phyloP scores from a whole-genome alignment of 2,329 filamentous ascomycete genomes.

The Alternaria gansuensis region DNA sequence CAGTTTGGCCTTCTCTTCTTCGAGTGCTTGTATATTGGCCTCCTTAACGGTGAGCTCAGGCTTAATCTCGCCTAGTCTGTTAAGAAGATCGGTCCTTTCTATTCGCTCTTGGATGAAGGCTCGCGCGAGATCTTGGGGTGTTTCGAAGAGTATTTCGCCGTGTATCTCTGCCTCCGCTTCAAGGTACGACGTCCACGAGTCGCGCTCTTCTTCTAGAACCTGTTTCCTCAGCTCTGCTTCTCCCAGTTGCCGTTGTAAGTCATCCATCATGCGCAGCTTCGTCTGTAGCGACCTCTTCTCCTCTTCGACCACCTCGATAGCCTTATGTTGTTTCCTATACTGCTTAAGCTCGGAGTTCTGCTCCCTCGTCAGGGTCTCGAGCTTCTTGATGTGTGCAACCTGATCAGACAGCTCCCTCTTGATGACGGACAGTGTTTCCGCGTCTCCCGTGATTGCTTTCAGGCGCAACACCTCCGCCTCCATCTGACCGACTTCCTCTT shows the following conservation, averaged over 20 bases:
- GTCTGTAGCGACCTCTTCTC: conserved; percentile 86
- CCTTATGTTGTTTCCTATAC: conserved; percentile 80
- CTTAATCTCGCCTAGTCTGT: conserved; percentile 79
- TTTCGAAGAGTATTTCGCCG: conserved; percentile 78
- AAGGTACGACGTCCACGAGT: conserved; percentile 86
- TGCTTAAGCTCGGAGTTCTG: conserved; percentile 82
- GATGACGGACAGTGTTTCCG: conserved; percentile 84
- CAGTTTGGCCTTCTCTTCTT: conserved; percentile 73
- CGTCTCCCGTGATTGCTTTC: conserved; percentile 86
- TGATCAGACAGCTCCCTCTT: conserved; percentile 90
- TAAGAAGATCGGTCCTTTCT: conserved; percentile 79
- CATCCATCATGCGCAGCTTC: conserved; percentile 77
- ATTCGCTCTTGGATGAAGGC: conserved; percentile 84
- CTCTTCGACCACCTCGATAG: conserved; percentile 93
- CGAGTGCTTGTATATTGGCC: conserved; percentile 73
- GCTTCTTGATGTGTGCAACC: conserved; percentile 84
- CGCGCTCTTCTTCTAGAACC: conserved; percentile 85
- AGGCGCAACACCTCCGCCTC: conserved; percentile 85
- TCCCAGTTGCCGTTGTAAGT: conserved; percentile 76
- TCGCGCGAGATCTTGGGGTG: conserved; percentile 84
- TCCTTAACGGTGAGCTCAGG: conserved; percentile 82
- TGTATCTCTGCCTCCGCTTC: conserved; percentile 70
- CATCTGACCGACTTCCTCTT: conserved; percentile 74
- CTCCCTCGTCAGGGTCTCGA: conserved; percentile 83
- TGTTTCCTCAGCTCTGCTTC: conserved; percentile 85